phyloP scores from a whole-genome alignment of 2,329 filamentous ascomycete species.

The Paecilomyces dactylethromorphus region DNA sequence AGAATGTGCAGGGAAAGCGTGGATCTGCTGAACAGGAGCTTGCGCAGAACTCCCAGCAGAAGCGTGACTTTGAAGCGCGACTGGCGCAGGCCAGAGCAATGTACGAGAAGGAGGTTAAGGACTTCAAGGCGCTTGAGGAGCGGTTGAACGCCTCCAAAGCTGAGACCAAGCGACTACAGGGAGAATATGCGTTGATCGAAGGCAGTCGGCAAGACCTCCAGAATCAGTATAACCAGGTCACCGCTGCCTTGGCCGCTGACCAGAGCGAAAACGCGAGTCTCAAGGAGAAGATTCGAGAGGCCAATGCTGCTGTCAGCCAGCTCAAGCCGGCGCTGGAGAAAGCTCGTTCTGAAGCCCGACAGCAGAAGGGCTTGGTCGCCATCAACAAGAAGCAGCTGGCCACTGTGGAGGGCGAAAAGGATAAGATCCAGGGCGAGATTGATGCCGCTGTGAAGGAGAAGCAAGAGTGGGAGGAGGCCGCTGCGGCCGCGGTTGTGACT shows the following conservation, averaged over 20 bases:
- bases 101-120: slow-evolving; percentile 89
- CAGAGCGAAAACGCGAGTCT: slow-evolving; percentile 80
- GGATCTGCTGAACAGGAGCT: slow-evolving; percentile 73
- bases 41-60: slow-evolving; percentile 74
- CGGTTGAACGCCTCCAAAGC: slow-evolving; percentile 68
- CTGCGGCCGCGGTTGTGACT: slow-evolving; percentile 23
- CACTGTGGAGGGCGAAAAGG: slow-evolving; percentile 80
- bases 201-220: slow-evolving; percentile 74
- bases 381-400: slow-evolving; percentile 98
- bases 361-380: slow-evolving; percentile 91
- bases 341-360: slow-evolving; percentile 80
- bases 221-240: slow-evolving; percentile 70
- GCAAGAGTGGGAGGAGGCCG: slow-evolving; percentile 50
- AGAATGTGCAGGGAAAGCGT: slow-evolving; percentile 81
- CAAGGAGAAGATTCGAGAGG: slow-evolving; percentile 78
- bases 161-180: slow-evolving; percentile 77
- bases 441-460: slow-evolving; percentile 59
- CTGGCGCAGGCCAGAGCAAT: slow-evolving; percentile 77
- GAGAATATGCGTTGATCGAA: slow-evolving; percentile 77
- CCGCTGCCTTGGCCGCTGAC: slow-evolving; percentile 70
- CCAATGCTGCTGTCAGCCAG: slow-evolving; percentile 76
- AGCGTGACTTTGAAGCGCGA: slow-evolving; percentile 85
- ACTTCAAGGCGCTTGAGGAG: slow-evolving; percentile 77
- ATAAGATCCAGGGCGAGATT: slow-evolving; percentile 77
- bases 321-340: slow-evolving; percentile 91